phyloP scores from a whole-genome alignment of 306 rosid species.

The Vigna mungo region DNA sequence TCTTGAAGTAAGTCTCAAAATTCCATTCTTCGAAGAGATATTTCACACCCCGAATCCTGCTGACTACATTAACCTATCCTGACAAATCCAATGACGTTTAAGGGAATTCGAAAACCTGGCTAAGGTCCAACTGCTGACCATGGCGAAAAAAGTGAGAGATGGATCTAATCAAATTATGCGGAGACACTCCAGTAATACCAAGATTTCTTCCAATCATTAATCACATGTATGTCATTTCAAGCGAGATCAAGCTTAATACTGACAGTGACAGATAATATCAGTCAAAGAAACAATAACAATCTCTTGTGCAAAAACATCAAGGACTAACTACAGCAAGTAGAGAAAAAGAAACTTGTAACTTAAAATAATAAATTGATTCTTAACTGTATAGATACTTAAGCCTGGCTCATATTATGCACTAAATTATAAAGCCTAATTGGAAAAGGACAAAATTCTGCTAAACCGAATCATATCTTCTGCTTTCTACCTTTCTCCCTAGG shows the following conservation, averaged over 20 bases:
- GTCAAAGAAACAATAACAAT: conserved; percentile 3
- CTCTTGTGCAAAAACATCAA: neutral
- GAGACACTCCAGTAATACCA: conserved; percentile 6
- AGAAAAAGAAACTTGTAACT: neutral
- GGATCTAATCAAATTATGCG: conserved; percentile 10
- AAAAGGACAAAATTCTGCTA: neutral
- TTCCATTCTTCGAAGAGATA: conserved; percentile 12
- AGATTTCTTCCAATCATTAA: conserved; percentile 25
- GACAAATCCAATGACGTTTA: conserved; percentile 7
- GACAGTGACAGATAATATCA: neutral
- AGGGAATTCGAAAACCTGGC: neutral
- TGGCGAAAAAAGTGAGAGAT: neutral
- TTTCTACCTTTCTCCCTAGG: conserved; percentile 14
- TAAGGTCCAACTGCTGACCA: conserved; percentile 6
- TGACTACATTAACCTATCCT: conserved; percentile 6
- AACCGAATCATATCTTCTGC: conserved; percentile 2
- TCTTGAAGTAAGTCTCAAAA: neutral
- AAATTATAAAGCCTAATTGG: neutral
- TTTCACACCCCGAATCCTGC: conserved; percentile 27
- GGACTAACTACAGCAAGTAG: neutral
- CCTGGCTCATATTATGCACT: conserved; percentile 2
- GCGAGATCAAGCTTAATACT: neutral
- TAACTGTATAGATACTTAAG: neutral
- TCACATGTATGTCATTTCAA: conserved; percentile 15
- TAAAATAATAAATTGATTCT: conserved; percentile 8